A percentile compares a stretch with the other conserved stretches of the same genome.
Conservation (phyloP, 441 rosid species). For the Sinapis alba region DNA sequence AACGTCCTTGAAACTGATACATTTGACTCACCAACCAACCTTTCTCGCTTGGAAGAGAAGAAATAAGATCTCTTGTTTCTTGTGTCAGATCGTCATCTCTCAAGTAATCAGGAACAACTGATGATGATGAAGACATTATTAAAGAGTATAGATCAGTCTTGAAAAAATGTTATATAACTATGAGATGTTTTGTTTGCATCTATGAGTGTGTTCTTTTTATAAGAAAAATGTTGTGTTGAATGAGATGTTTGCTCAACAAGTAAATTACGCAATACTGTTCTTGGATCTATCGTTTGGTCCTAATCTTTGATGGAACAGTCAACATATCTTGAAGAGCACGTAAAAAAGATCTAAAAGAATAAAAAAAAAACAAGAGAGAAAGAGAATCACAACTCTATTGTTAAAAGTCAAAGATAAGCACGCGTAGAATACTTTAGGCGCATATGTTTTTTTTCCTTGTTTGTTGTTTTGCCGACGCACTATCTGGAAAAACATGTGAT, state of each 20-base stretch:
- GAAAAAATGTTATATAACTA: not conserved
- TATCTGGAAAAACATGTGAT: too few species aligned
- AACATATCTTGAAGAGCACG: constrained; percentile 31
- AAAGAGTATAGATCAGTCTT: not conserved
- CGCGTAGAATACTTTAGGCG: too few species aligned
- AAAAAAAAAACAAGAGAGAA: not conserved
- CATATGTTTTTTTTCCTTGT: too few species aligned
- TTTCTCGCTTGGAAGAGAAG: constrained; percentile 46
- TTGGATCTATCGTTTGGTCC: not conserved
- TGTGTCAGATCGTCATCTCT: constrained; percentile 36
- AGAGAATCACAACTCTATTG: not conserved
- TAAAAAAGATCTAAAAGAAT: not conserved
- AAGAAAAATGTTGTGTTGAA: not conserved
- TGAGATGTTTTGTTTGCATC: not conserved
- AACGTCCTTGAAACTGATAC: constrained; percentile 47
- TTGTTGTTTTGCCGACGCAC: too few species aligned
- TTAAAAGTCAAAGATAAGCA: not conserved
- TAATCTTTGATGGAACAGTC: constrained; percentile 6
- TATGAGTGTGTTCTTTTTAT: constrained; percentile 9
- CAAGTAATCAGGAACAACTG: constrained; percentile 38
- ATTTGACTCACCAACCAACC: constrained; percentile 47
- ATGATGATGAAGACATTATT: constrained; percentile 33
- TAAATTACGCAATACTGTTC: not conserved
- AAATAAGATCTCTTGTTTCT: constrained; percentile 45
- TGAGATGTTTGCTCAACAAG: constrained; percentile 5